Evolutionary conservation across 75 land plant genomes (phyloP).

Genomic region (Adiantum capillusveneris): DNA sequence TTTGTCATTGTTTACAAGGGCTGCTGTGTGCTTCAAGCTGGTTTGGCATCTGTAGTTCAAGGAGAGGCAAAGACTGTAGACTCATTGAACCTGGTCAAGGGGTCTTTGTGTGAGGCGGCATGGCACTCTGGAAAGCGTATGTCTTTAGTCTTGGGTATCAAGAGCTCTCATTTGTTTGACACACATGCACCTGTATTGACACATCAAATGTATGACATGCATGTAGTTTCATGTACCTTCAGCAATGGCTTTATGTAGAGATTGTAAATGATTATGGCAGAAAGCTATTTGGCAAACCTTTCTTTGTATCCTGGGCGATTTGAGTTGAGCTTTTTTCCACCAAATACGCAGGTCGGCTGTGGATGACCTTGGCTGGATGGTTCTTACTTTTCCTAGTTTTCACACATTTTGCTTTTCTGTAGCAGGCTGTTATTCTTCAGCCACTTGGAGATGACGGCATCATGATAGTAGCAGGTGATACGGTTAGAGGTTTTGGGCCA

Average conservation of each 20-base stretch:
- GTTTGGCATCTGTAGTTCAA: constrained; percentile 52
- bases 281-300: constrained; percentile 85
- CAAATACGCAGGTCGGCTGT: constrained; percentile 64
- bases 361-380: neutral
- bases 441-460: constrained; percentile 76
- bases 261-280: constrained; percentile 31
- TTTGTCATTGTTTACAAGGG: constrained; percentile 54
- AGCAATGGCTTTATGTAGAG: neutral
- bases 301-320: constrained; percentile 80
- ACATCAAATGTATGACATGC: too few relatives aligned
- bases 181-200: too few relatives aligned
- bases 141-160: neutral
- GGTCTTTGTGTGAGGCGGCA: constrained; percentile 52
- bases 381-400: neutral
- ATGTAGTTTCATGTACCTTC: too few relatives aligned
- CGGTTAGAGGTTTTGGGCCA: constrained; percentile 72
- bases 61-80: constrained; percentile 44
- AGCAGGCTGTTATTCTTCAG: constrained; percentile 79
- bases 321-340: constrained; percentile 77
- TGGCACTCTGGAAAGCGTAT: constrained; percentile 60
- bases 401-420: neutral
- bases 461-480: constrained; percentile 70
- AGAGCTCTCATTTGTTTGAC: too few relatives aligned
- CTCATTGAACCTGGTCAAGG: constrained; percentile 39
- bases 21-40: constrained; percentile 62